A percentile compares a stretch with the other conserved stretches of the same genome.
These are phyloP conservation scores for Solanum chilense DNA, from an alignment of 257 asterid species.

Conservation along the genomic window DNA sequence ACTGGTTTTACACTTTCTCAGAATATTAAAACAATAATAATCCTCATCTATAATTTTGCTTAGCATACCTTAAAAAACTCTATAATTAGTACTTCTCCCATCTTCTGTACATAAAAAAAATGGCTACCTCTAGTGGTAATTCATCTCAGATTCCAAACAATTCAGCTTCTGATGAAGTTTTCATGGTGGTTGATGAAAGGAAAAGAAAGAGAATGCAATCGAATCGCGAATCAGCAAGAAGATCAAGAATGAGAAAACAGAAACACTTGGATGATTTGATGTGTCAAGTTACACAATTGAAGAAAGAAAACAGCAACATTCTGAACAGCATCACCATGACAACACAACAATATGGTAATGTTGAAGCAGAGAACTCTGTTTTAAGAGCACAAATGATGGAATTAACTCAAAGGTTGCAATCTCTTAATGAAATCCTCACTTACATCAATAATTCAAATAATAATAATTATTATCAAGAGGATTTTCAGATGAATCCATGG, in stretches of 20 bases:
- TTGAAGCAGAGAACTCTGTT: constrained; percentile 74
- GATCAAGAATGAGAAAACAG: constrained; percentile 87
- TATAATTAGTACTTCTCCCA: too few relatives aligned
- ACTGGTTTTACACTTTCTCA: constrained; percentile 93
- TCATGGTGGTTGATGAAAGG: constrained; percentile 38
- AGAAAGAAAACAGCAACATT: constrained; percentile 42
- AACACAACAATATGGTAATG: constrained; percentile 27
- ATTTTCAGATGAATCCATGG: constrained; percentile 33
- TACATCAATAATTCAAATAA: constrained; percentile 28
- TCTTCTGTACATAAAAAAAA: background rate
- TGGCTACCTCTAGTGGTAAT: constrained; percentile 65
- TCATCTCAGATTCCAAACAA: constrained; percentile 32
- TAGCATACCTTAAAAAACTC: background rate
- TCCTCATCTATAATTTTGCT: background rate
- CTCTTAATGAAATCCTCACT: constrained; percentile 49
- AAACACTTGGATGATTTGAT: constrained; percentile 62
- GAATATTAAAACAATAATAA: background rate
- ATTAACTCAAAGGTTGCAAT: constrained; percentile 54
- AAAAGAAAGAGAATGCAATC: constrained; percentile 78
- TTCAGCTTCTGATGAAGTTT: constrained; percentile 36
- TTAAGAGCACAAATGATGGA: constrained; percentile 75
- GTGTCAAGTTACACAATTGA: constrained; percentile 39
- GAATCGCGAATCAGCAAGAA: constrained; percentile 86
- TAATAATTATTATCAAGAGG: constrained; percentile 18
- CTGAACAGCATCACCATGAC: constrained; percentile 23